Percentiles rank a stretch among this genome's conserved stretches.
Conservation (phyloP, 2,329 filamentous ascomycete species). For the Hymenoscyphus linearis region DNA sequence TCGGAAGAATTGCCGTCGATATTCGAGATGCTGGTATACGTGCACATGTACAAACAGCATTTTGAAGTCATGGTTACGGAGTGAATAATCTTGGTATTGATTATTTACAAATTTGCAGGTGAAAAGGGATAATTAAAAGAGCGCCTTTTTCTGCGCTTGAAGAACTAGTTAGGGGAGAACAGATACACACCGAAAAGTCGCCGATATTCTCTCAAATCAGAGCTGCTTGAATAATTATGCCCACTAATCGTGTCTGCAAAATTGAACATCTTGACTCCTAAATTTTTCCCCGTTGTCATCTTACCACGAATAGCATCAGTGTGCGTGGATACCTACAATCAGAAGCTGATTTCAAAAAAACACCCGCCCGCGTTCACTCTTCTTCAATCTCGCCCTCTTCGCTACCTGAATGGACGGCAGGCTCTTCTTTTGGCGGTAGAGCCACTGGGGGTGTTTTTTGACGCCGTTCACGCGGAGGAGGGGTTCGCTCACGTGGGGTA, state of each 20-base stretch:
- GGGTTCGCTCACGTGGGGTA: constrained; percentile 55
- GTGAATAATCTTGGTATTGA: constrained; percentile 47
- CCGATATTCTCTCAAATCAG: constrained; percentile 10
- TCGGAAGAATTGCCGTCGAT: background rate
- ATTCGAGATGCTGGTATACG: background rate
- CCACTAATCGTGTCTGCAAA: background rate
- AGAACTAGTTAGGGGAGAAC: constrained; percentile 20
- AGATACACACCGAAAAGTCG: constrained; percentile 27
- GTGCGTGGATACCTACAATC: constrained; percentile 34
- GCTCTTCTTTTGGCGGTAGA: constrained; percentile 39
- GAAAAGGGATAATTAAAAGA: constrained; percentile 7
- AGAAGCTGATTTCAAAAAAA: background rate
- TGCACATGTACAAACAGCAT: background rate
- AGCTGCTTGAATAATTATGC: background rate
- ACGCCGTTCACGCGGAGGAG: constrained; percentile 48
- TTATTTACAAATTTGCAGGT: constrained; percentile 4
- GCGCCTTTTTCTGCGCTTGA: background rate
- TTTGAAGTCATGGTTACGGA: constrained; percentile 28
- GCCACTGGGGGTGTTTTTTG: constrained; percentile 48
- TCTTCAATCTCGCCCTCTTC: constrained; percentile 99
- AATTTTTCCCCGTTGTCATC: constrained; percentile 29
- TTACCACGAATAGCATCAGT: constrained; percentile 25
- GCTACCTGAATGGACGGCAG: constrained; percentile 62
- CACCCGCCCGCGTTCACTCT: constrained; percentile 29
- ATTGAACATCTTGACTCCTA: constrained; percentile 16